Evolutionary conservation across 164 flowering plant species (phyloP).

Genomic region (Paratinospora sagittata): DNA sequence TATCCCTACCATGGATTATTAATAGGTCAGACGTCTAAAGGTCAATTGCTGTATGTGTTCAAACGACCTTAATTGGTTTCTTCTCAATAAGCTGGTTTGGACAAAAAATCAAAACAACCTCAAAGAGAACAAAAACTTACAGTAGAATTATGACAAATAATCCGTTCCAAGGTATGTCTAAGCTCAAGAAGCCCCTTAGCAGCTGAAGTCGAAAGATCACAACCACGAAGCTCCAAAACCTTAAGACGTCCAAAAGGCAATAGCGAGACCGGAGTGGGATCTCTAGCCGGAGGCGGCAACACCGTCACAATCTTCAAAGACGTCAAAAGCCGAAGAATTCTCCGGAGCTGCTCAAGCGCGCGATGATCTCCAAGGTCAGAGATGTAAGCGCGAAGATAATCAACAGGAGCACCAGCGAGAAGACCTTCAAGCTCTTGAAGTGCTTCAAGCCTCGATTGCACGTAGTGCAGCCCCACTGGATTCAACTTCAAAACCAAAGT

Average conservation of each 20-base stretch:
- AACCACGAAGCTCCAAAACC: constrained; percentile 83
- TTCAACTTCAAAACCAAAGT: constrained; percentile 62
- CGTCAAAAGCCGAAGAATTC: constrained; percentile 67
- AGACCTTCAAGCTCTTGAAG: constrained; percentile 72
- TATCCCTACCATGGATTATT: too few species aligned
- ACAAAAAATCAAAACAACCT: too few species aligned
- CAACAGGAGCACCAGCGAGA: constrained; percentile 83
- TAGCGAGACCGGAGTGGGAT: constrained; percentile 73
- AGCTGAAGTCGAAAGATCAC: constrained; percentile 84
- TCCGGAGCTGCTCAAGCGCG: constrained; percentile 83
- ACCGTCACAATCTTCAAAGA: constrained; percentile 76
- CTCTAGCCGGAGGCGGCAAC: constrained; percentile 47
- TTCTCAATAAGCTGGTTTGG: too few species aligned
- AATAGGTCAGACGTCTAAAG: too few species aligned
- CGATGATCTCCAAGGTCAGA: constrained; percentile 96
- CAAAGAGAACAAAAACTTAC: constrained; percentile 32
- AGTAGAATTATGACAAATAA: constrained; percentile 84
- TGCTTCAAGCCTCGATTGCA: constrained; percentile 83
- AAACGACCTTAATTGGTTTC: too few species aligned
- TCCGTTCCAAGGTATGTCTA: constrained; percentile 81
- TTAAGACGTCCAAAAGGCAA: constrained; percentile 62
- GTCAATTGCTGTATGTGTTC: too few species aligned
- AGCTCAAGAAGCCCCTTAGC: constrained; percentile 78
- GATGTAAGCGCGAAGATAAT: constrained; percentile 91
- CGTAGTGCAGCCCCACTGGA: constrained; percentile 87